Evolutionary conservation across 768 basidiomycete genomes (phyloP).

Genomic region (Crepidotus variabilis): DNA sequence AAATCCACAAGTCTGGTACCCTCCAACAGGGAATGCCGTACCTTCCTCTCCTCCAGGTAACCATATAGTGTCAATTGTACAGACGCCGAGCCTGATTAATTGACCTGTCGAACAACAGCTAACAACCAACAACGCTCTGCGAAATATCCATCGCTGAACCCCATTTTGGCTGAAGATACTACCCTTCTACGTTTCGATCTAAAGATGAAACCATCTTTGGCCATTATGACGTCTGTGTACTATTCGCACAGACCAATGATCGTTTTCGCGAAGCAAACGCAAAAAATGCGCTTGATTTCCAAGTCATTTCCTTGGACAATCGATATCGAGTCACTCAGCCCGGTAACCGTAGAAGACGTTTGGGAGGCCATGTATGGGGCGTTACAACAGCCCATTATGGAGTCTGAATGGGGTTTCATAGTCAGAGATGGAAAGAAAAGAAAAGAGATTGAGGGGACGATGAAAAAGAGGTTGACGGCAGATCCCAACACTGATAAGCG

Average conservation of each 20-base stretch:
- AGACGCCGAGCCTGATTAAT: background rate
- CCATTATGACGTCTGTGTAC: constrained; percentile 40
- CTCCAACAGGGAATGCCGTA: background rate
- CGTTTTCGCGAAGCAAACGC: constrained; percentile 34
- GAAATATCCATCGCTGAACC: constrained; percentile 50
- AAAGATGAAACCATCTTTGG: constrained; percentile 35
- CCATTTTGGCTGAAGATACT: constrained; percentile 47
- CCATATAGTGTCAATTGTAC: background rate
- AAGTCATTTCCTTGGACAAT: constrained; percentile 65
- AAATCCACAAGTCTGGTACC: background rate
- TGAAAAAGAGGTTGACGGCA: constrained; percentile 41
- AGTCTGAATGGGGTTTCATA: constrained; percentile 68
- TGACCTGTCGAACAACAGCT: background rate
- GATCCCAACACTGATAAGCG: constrained; percentile 30
- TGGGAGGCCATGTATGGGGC: constrained; percentile 49
- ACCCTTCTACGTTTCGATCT: constrained; percentile 50
- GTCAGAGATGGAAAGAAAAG: constrained; percentile 37
- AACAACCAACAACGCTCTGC: constrained; percentile 16
- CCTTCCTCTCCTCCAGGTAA: background rate
- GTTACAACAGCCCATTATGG: constrained; percentile 51
- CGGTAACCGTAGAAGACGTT: constrained; percentile 30
- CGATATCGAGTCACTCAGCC: constrained; percentile 40
- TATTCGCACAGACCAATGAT: constrained; percentile 30
- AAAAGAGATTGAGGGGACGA: constrained; percentile 45
- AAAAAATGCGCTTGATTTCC: constrained; percentile 51